These are phyloP conservation scores for Phytopythium mirpurense DNA, from an alignment of 352 stramenopile genomes.

Conservation along the genomic window DNA sequence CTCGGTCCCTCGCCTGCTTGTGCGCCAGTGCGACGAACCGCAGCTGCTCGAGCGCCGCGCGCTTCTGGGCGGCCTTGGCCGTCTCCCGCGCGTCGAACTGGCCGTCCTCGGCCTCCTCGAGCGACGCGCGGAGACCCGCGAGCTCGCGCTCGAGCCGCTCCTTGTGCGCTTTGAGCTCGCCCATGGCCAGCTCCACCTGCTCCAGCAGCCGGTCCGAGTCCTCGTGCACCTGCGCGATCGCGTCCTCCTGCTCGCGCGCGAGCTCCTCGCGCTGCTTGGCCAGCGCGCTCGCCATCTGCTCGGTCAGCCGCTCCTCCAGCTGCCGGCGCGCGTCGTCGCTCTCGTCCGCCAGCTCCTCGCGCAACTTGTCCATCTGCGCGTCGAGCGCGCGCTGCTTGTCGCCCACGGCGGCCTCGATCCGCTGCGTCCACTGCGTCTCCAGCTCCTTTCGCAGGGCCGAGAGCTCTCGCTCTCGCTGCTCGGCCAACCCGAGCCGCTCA, in stretches of 20 bases:
- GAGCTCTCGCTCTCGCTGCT: constrained; percentile 11
- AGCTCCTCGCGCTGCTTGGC: constrained; percentile 35
- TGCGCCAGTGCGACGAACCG: constrained; percentile 35
- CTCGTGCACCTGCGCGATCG: constrained; percentile 71
- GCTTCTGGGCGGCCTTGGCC: constrained; percentile 48
- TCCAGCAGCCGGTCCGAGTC: constrained; percentile 77
- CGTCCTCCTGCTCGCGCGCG: constrained; percentile 60
- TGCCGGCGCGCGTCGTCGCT: constrained; percentile 9
- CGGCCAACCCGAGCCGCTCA: constrained; percentile 12
- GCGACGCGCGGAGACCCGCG: constrained; percentile 28
- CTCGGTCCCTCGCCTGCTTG: constrained; percentile 20
- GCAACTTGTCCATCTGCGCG: constrained; percentile 13
- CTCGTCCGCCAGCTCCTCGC: constrained; percentile 13
- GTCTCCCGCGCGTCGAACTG: constrained; percentile 65
- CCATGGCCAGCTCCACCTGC: constrained; percentile 69
- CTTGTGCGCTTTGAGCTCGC: constrained; percentile 67
- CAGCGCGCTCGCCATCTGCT: constrained; percentile 28
- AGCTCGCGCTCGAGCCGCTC: constrained; percentile 61
- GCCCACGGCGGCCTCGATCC: constrained; percentile 10
- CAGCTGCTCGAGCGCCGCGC: constrained; percentile 48
- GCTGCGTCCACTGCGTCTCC: constrained; percentile 19
- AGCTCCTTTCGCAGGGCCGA: constrained; percentile 13
- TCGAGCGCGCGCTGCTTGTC: constrained; percentile 1
- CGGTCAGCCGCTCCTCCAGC: constrained; percentile 13
- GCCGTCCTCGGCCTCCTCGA: constrained; percentile 72